A percentile compares a stretch with the other conserved stretches of the same genome.
These are phyloP conservation scores for Pleomassaria siparia DNA, from an alignment of 2,329 filamentous ascomycete species.

Conservation along the genomic window DNA sequence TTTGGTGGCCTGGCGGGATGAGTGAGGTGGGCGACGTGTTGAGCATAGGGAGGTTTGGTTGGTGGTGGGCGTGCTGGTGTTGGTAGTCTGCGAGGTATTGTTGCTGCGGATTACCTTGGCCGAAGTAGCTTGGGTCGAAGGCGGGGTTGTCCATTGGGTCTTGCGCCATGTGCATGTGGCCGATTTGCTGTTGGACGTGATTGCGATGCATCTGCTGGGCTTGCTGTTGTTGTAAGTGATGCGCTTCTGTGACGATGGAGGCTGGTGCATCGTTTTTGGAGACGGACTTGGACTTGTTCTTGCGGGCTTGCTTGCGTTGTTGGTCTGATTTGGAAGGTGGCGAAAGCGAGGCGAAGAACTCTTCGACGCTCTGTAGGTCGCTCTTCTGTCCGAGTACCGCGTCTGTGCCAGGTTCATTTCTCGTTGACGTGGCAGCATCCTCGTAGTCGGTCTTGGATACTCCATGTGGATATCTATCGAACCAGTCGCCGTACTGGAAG, in stretches of 20 bases:
- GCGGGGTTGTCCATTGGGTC: conserved; percentile 29
- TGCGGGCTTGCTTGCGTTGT: conserved; percentile 55
- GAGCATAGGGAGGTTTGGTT: conserved; percentile 42
- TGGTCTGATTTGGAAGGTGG: conserved; percentile 55
- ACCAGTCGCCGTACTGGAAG: conserved; percentile 98
- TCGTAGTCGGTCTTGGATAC: conserved; percentile 83
- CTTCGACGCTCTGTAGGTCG: conserved; percentile 89
- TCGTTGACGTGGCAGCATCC: conserved; percentile 67
- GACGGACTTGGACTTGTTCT: conserved; percentile 41
- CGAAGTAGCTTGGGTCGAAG: conserved; percentile 36
- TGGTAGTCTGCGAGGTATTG: conserved; percentile 52
- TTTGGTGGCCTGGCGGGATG: conserved; percentile 34
- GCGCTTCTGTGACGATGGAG: conserved; percentile 27
- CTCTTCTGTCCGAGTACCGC: conserved; percentile 86
- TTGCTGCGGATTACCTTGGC: conserved; percentile 26
- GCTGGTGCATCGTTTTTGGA: conserved; percentile 29
- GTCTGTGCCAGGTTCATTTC: conserved; percentile 80
- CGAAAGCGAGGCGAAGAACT: conserved; percentile 83
- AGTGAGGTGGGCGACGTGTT: conserved; percentile 32
- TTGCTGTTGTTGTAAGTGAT: conserved; percentile 16
- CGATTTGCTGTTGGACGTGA: conserved; percentile 32
- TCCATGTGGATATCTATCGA: conserved; percentile 89
- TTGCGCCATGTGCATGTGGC: conserved; percentile 33
- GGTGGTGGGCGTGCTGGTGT: conserved; percentile 23
- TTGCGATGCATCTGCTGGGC: conserved; percentile 26